Conservation (phyloP, 2,329 filamentous ascomycete genomes). For the Monilinia fructicola region DNA sequence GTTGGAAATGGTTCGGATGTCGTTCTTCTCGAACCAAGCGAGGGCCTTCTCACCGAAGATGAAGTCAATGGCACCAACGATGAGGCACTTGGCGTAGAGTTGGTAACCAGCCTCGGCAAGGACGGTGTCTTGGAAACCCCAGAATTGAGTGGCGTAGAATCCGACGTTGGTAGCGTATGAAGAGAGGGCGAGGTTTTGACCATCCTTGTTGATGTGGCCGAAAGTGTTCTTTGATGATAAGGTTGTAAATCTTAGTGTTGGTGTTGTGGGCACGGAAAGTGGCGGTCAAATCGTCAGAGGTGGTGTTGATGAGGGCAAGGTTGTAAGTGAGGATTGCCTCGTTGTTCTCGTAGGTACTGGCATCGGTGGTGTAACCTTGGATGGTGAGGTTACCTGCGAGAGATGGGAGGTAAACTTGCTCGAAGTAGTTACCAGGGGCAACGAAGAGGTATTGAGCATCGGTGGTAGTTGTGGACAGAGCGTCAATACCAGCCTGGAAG, state of each 20-base stretch:
- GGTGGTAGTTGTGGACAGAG: conserved; percentile 47
- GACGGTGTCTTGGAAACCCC: conserved; percentile 57
- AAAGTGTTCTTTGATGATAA: conserved; percentile 48
- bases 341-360: conserved; percentile 49
- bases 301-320: conserved; percentile 44
- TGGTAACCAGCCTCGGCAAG: conserved; percentile 52
- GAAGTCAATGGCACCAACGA: conserved; percentile 59
- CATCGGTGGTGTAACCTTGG: conserved; percentile 53
- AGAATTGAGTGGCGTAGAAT: conserved; percentile 57
- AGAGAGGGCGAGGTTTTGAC: conserved; percentile 55
- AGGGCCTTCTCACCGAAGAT: conserved; percentile 55
- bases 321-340: conserved; percentile 48
- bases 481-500: conserved; percentile 30
- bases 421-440: conserved; percentile 54
- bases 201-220: conserved; percentile 40
- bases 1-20: conserved; percentile 46
- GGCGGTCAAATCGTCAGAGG: conserved; percentile 45
- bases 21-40: conserved; percentile 51
- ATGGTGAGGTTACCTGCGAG: conserved; percentile 51
- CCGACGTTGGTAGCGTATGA: conserved; percentile 53
- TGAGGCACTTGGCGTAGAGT: conserved; percentile 55
- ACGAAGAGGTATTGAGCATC: conserved; percentile 55
- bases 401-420: conserved; percentile 54
- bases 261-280: conserved; percentile 41
- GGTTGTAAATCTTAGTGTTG: conserved; percentile 58